Conservation (phyloP, 345 rosid genomes). For the Gossypium stocksii region DNA sequence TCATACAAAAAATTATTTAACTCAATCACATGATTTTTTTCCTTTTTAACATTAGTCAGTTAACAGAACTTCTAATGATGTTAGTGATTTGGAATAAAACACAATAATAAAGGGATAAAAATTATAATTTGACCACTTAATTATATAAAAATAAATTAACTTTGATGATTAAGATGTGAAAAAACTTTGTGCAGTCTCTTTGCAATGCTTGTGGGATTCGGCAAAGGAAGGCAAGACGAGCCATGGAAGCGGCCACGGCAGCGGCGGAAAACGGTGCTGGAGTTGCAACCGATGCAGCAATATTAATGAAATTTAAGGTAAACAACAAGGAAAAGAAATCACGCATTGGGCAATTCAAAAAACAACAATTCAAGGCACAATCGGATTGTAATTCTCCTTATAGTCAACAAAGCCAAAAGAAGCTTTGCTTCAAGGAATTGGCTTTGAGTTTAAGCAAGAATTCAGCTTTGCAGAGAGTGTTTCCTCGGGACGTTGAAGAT, state of each 20-base stretch:
- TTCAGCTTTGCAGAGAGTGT: constrained; percentile 34
- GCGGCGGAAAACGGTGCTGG: constrained; percentile 16
- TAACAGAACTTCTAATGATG: too few relatives aligned
- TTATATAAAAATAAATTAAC: background rate
- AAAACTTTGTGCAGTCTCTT: constrained; percentile 55
- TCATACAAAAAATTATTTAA: too few relatives aligned
- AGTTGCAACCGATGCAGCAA: constrained; percentile 10
- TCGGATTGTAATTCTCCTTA: background rate
- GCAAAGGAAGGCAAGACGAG: constrained; percentile 82
- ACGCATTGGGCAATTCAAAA: constrained; percentile 30
- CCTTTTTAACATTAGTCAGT: too few relatives aligned
- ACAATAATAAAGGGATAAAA: too few relatives aligned
- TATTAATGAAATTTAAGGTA: constrained; percentile 25
- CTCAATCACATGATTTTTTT: too few relatives aligned
- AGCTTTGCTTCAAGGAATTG: constrained; percentile 36
- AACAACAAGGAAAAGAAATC: constrained; percentile 42
- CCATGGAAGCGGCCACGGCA: constrained; percentile 36
- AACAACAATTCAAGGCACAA: constrained; percentile 23
- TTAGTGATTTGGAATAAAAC: too few relatives aligned
- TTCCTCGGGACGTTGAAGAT: constrained; percentile 50
- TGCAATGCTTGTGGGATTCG: constrained; percentile 95
- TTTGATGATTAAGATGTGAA: background rate
- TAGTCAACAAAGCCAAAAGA: constrained; percentile 20
- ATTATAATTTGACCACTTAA: too few relatives aligned
- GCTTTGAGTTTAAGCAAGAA: constrained; percentile 32